Evolutionary conservation across 2,329 filamentous ascomycete genomes (phyloP), one percentile per base, ranked within the genome.

Genomic region (Chaetomiaceae sp.): DNA sequence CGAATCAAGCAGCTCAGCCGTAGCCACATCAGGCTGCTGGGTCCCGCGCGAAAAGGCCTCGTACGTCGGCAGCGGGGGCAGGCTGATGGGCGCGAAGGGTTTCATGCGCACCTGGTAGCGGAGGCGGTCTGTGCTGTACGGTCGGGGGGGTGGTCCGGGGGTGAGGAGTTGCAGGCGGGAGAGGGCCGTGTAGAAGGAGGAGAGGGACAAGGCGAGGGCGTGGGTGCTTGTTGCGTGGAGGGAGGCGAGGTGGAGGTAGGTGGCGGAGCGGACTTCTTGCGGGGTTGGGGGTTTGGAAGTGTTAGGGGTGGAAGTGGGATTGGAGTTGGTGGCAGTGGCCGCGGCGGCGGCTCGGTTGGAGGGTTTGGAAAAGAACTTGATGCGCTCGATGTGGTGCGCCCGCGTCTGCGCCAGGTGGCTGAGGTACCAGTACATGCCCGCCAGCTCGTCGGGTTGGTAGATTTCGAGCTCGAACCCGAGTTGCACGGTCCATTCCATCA

Each of bases 381-480:
- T 89, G 47, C 87, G 79, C 59, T 89, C 84, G 20, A 86, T 71
- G 61, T 96, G 82, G 63, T 82, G 76, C 40, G 82, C 70, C 55
- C 86, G 75, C 49, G 85, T 81, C 64, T 83, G 79, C 62, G 86
- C 74, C 53, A 95, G 71, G 70, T 88, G 81, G 59, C 87, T 81
- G 56, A 96, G 72, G 66, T 96, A 90, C 83, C 87, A 93, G 67
- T 97, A 97, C 87, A 96, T 95, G 20, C 82, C 83, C 0, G 83
- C 79, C 9, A 93, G 75, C 66, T 99, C 93, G 65, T 95, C 86
- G 0, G 83, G 77, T 47, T 92, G 83, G 67, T 97, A 97, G 9
- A 96, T 81, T 38, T 92, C 85, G 12, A 96, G 83, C 68, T 99
- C 93, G 66, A 99, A 97, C 12, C 95, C 93, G 27, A 96, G 81